Evolutionary conservation across 2,329 filamentous ascomycete genomes (phyloP), one percentile per base, ranked within the genome.

Genomic region (Seiridium unicorne): DNA sequence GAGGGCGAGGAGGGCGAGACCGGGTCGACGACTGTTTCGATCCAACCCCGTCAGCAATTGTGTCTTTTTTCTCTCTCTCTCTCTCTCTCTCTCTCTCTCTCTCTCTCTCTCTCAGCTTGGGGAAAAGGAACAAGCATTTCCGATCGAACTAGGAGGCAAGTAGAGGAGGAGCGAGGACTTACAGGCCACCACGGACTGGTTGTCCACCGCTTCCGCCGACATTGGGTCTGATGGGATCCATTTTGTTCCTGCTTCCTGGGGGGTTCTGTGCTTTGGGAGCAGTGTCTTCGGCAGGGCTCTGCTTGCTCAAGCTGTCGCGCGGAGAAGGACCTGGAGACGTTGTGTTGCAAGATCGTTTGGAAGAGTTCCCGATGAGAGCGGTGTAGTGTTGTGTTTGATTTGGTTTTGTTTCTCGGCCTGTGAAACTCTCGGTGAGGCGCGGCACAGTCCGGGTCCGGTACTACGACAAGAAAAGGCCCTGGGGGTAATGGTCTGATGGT

Each of bases 11-110:
- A 73, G 55, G 38, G 76, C 64, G 34, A 79, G 66, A 55, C 72
- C 72, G 26, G 73, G 77, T 62, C 74, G 73, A 60, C 77, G 77
- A 51, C 78, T 76, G 38, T 51, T 57, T 7, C 5, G 9, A 18
- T 5, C 7, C 9, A 8, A 32, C 7, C 10, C 3, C 13, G 54
- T 56, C 26, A 56, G 54, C 5, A 3, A 18, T 34, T 36, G 8
- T 42, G 7, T 42, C 38, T 42, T 42, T 7, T 42, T n/a, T 26
- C 18, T 26, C 2, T 26, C 18, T 26, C 18, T 2, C 18, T 26
- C 18, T 26, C 18, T 26, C 18, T 26, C 2, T 26, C 18, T 26
- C 18, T 2, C 18, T 26, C 18, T 26, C 18, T n/a, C n/a, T 26
- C 18, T 26, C 2, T 26, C 18, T 26, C 18, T 2, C 18, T 26